Conservation (phyloP, 176 grass and related monocot genomes). For the Ananas comosus region DNA sequence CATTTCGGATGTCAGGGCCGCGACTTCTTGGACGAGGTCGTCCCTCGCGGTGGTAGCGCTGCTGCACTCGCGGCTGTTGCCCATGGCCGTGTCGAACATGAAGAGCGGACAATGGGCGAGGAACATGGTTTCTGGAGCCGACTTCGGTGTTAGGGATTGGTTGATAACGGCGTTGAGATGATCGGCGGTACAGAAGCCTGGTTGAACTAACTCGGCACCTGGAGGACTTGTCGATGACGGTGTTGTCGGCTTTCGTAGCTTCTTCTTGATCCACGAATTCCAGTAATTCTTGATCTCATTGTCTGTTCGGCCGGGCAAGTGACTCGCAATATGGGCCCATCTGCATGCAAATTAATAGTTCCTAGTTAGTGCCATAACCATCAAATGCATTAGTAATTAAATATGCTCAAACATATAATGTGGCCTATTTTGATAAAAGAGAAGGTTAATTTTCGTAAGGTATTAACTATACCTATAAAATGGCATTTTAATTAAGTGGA, state of each 20-base stretch:
- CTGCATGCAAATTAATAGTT: constrained; percentile 23
- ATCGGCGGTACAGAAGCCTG: constrained; percentile 28
- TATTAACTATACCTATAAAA: not conserved
- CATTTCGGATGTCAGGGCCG: constrained; percentile 5
- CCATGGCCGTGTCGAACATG: constrained; percentile 50
- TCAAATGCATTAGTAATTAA: not conserved
- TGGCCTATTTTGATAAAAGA: not conserved
- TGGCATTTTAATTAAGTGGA: not conserved
- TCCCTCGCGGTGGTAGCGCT: constrained; percentile 9
- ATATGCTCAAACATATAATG: not conserved
- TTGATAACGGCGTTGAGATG: constrained; percentile 16
- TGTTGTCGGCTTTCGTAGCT: constrained; percentile 46
- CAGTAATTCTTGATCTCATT: constrained; percentile 99
- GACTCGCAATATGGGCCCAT: constrained; percentile 98
- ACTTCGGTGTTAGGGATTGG: constrained; percentile 29
- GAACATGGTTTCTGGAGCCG: constrained; percentile 11
- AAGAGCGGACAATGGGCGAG: constrained; percentile 58
- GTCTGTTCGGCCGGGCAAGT: constrained; percentile 85
- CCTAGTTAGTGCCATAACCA: no score
- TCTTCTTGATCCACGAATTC: constrained; percentile 99
- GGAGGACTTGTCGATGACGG: not conserved
- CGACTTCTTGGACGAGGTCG: constrained; percentile 5
- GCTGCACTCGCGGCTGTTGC: constrained; percentile 24
- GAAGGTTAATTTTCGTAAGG: not conserved
- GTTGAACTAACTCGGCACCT: not conserved